Conservation (phyloP, 2,329 filamentous ascomycete species). For the Cercospora zeina region DNA sequence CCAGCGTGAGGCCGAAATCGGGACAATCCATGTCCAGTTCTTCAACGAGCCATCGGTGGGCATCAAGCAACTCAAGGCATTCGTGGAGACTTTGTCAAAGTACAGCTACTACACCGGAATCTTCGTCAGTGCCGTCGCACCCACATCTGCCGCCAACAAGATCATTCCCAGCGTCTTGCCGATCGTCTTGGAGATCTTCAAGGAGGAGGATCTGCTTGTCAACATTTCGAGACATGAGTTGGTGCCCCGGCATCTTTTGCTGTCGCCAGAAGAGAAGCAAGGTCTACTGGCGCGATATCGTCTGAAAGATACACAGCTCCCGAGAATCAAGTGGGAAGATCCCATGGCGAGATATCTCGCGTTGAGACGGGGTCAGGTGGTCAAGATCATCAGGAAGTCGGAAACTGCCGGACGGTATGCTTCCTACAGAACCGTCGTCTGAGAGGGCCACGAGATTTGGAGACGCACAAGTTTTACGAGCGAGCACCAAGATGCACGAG, state of each 20-base stretch:
- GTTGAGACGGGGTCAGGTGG: slow-evolving; percentile 85
- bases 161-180: slow-evolving; percentile 75
- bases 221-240: slow-evolving; percentile 98
- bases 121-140: slow-evolving; percentile 78
- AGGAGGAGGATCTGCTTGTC: slow-evolving; percentile 91
- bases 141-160: slow-evolving; percentile 85
- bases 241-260: slow-evolving; percentile 86
- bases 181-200: slow-evolving; percentile 88
- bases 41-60: slow-evolving; percentile 76
- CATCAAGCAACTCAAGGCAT: slow-evolving; percentile 87
- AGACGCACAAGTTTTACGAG: neutral
- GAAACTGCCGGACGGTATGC: slow-evolving; percentile 97
- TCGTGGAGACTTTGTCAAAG: slow-evolving; percentile 76
- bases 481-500: slow-evolving; percentile 11
- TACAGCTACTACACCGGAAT: slow-evolving; percentile 87
- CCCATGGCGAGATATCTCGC: slow-evolving; percentile 91
- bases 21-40: slow-evolving; percentile 93
- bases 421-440: slow-evolving; percentile 75
- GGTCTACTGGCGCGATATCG: slow-evolving; percentile 85
- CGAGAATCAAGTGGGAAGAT: slow-evolving; percentile 85
- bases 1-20: slow-evolving; percentile 62
- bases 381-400: slow-evolving; percentile 95
- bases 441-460: slow-evolving; percentile 17
- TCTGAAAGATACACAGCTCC: slow-evolving; percentile 95
- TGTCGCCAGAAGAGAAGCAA: slow-evolving; percentile 86